Conservation (phyloP, 306 rosid species). For the Malus orientalis region DNA sequence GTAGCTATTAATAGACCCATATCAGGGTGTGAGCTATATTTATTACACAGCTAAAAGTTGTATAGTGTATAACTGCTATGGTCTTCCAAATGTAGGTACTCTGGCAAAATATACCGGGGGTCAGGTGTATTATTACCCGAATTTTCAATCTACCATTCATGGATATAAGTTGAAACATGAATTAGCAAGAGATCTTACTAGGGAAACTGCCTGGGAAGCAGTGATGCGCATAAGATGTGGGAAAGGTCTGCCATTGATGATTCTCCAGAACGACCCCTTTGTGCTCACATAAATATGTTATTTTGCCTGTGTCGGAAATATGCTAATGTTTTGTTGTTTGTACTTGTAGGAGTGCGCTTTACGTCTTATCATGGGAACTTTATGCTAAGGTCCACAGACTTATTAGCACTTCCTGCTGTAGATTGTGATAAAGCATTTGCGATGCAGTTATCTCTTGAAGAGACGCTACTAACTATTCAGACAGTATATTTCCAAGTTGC, state of each 20-base stretch:
- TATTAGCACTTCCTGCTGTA: constrained; percentile 96
- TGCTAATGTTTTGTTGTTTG: constrained; percentile 17
- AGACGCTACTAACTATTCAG: constrained; percentile 80
- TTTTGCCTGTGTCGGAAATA: neutral
- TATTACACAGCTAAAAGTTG: neutral
- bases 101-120: constrained; percentile 96
- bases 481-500: constrained; percentile 97
- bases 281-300: neutral
- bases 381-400: constrained; percentile 95
- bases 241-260: constrained; percentile 54
- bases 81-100: constrained; percentile 55
- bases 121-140: constrained; percentile 81
- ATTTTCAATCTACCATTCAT: constrained; percentile 70
- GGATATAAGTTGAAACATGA: constrained; percentile 91
- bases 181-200: constrained; percentile 84
- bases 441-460: constrained; percentile 89
- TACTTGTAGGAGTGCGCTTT: constrained; percentile 81
- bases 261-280: neutral
- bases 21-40: neutral
- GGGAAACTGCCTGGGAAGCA: constrained; percentile 99
- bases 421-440: constrained; percentile 99
- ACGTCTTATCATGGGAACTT: constrained; percentile 90
- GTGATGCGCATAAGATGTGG: constrained; percentile 96
- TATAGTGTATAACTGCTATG: neutral
- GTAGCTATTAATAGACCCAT: neutral